phyloP scores from a whole-genome alignment of 78 protist species.

The Anaeramoeba flamelloides region DNA sequence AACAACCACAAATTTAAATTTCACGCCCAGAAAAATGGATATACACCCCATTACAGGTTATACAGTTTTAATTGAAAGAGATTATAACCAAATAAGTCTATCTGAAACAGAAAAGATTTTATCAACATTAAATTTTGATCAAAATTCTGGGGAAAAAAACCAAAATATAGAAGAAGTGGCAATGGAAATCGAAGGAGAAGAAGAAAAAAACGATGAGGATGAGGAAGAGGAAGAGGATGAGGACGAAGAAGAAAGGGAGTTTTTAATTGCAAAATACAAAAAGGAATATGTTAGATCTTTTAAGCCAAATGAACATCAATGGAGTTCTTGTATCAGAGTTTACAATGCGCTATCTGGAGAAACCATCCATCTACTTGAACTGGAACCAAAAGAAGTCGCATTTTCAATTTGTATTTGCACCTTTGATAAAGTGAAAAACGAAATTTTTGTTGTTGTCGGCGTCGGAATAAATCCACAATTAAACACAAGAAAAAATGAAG shows the following conservation, averaged over 20 bases:
- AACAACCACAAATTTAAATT: slow-evolving; percentile 20
- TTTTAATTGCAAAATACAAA: neutral
- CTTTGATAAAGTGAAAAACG: neutral
- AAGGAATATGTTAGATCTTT: neutral
- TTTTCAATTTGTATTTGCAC: neutral
- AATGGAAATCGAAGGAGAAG: neutral
- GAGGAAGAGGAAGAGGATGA: neutral
- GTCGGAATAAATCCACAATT: neutral
- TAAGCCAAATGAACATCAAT: neutral
- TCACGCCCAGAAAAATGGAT: slow-evolving; percentile 58
- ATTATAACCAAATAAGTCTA: neutral
- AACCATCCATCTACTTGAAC: neutral
- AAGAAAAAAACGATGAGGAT: neutral
- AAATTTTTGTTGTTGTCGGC: neutral
- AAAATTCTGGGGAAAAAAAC: neutral
- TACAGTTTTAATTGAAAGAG: neutral
- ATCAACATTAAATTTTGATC: neutral
- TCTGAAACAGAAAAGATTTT: neutral
- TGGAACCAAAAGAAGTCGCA: neutral
- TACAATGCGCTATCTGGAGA: neutral
- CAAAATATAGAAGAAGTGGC: neutral
- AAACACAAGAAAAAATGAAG: neutral
- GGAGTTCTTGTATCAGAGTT: neutral
- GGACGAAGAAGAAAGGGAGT: neutral
- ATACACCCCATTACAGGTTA: slow-evolving; percentile 30